phyloP scores from a whole-genome alignment of 164 flowering plant species.

The Macadamia tetraphylla region DNA sequence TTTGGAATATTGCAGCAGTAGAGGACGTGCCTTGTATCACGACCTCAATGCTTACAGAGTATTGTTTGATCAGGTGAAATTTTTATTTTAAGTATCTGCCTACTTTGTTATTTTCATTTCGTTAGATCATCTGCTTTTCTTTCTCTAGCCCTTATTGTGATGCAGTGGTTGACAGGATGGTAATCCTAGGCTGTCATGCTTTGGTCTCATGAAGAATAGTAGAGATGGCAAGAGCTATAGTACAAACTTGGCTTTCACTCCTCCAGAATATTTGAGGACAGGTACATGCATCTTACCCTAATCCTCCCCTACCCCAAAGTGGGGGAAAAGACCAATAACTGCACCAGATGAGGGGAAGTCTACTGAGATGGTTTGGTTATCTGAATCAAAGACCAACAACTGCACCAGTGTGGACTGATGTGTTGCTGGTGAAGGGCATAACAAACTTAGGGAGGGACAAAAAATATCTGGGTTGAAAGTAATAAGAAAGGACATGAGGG shows the following conservation, averaged over 20 bases:
- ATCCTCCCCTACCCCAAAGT: too few relatives aligned
- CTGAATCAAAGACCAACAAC: too few relatives aligned
- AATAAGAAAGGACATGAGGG: too few relatives aligned
- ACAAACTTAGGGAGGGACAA: too few relatives aligned
- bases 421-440: too few relatives aligned
- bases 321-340: neutral
- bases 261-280: constrained; percentile 65
- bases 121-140: neutral
- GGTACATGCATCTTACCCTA: constrained; percentile 13
- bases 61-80: constrained; percentile 54
- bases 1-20: constrained; percentile 50
- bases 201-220: constrained; percentile 70
- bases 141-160: constrained; percentile 6
- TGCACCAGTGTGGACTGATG: too few relatives aligned
- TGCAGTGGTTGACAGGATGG: constrained; percentile 36
- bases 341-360: too few relatives aligned
- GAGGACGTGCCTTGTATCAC: constrained; percentile 83
- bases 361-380: too few relatives aligned
- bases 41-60: constrained; percentile 90
- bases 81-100: neutral
- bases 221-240: constrained; percentile 74
- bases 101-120: neutral
- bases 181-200: constrained; percentile 64
- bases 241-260: constrained; percentile 70
- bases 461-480: too few relatives aligned